Conservation (phyloP, 2,329 filamentous ascomycete genomes). For the Leptodontidium sp. region DNA sequence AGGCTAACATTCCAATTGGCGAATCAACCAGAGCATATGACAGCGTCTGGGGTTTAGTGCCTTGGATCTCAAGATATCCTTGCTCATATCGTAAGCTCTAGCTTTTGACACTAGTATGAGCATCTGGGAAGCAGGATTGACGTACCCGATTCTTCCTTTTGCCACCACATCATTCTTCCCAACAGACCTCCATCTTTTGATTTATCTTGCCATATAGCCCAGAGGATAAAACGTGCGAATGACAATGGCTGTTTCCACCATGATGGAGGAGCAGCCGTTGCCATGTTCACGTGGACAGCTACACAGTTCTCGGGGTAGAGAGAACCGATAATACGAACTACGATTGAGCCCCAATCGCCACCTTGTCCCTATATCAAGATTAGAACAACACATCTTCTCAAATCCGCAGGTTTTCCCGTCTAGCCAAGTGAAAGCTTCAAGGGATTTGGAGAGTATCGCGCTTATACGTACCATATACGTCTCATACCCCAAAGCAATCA, state of each 20-base stretch:
- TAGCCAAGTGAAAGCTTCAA: neutral
- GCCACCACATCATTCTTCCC: conserved; percentile 31
- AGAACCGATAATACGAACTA: conserved; percentile 67
- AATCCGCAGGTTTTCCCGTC: neutral
- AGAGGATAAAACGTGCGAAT: conserved; percentile 34
- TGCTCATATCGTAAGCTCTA: neutral
- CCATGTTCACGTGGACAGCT: conserved; percentile 43
- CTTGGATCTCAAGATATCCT: conserved; percentile 38
- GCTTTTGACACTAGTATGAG: neutral
- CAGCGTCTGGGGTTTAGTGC: conserved; percentile 39
- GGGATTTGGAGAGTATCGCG: neutral
- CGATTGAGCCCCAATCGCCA: conserved; percentile 74
- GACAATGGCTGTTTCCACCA: conserved; percentile 34
- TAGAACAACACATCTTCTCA: conserved; percentile 62
- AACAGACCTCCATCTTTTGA: conserved; percentile 39
- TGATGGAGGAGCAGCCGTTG: conserved; percentile 31
- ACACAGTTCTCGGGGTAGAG: conserved; percentile 57
- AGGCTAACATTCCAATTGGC: conserved; percentile 37
- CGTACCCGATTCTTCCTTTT: conserved; percentile 22
- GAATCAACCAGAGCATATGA: conserved; percentile 37
- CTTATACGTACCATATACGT: neutral
- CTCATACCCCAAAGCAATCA: conserved; percentile 55
- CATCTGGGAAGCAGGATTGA: neutral
- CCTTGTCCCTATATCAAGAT: conserved; percentile 67
- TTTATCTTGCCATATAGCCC: conserved; percentile 35